Evolutionary conservation across 169 alveolate genomes (phyloP).

Genomic region (Cryptosporidium ryanae): DNA sequence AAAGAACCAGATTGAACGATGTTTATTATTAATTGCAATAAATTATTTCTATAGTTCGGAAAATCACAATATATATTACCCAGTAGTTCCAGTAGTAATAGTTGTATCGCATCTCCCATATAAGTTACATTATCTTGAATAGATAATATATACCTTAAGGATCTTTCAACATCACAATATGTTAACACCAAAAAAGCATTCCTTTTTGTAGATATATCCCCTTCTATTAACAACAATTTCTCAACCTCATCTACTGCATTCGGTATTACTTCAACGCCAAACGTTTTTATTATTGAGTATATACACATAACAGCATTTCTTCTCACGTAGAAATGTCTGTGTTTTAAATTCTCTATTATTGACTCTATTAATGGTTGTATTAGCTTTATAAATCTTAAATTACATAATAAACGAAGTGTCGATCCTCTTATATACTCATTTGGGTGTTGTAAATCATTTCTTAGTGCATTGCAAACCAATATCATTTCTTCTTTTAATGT

Average conservation of each 20-base stretch:
- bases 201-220: constrained; percentile 92
- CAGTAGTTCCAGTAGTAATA: constrained; percentile 88
- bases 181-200: constrained; percentile 90
- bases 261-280: constrained; percentile 90
- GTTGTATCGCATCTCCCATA: constrained; percentile 85
- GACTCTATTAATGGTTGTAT: constrained; percentile 92
- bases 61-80: constrained; percentile 88
- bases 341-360: constrained; percentile 89
- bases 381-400: constrained; percentile 89
- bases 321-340: constrained; percentile 93
- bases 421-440: constrained; percentile 96
- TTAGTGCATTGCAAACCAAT: constrained; percentile 94
- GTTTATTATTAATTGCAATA: constrained; percentile 79
- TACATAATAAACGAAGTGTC: constrained; percentile 92
- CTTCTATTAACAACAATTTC: constrained; percentile 81
- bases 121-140: constrained; percentile 65
- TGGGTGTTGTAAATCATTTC: constrained; percentile 95
- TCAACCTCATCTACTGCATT: constrained; percentile 85
- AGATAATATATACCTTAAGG: constrained; percentile 84
- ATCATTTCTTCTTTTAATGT: constrained; percentile 95
- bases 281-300: constrained; percentile 85
- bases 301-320: constrained; percentile 94
- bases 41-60: constrained; percentile 83
- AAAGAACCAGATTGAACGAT: constrained; percentile 78
- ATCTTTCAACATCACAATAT: constrained; percentile 87